Base-by-base conservation (phyloP, 2,329 filamentous ascomycete species). In the Emmonsiellopsis sp. region DNA sequence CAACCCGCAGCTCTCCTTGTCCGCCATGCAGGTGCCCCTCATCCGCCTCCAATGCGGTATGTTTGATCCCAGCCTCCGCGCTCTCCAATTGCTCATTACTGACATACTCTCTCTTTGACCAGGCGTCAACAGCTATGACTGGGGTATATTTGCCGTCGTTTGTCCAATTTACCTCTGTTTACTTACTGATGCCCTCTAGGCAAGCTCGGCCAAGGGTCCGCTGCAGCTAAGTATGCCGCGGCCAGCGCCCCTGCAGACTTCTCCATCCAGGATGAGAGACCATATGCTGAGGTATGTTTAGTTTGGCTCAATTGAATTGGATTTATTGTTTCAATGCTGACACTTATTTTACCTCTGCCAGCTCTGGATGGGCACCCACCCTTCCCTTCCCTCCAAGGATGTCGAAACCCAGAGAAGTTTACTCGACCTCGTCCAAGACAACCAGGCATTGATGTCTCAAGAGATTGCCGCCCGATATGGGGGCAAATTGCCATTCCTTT, bases 321-420 rank as follows among this genome's bases (percentile, higher is more conserved):
- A 31, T 20, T 43, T 20, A 35, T 9, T 13, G 20, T 52, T 9
- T 47, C 31, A 6, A 26, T 42, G 35, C 45, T 55, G 16, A 53
- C 45, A 57, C 62, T 20, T 62, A 57, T 10, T 40, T n/a, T 57
- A 13, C 52, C 47, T 40, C 37, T 32, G 44, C 32, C 63, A 96
- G 90, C 77, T 98, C 65, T 98, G 93, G 93, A 98, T 98, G 93
- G 93, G 93, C 66, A 96, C 92, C 1, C 93, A 98, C 66, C 91
- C 92, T 44, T 95, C 89, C 45, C 90, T 96, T 64, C 93, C 93
- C 15, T 97, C 93, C 55, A 94, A 87, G 70, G 90, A 97, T 66
- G 70, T 95, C 60, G 76, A 80, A 48, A 95, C 93, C 31, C 86
- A 90, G 68, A 86, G 89, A 52, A 86, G 87, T 2, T 81, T 98